Evolutionary conservation across 1,139 yeast genomes (phyloP), one percentile per base, ranked within the genome.

Genomic region (Diutina scorzettiae): DNA sequence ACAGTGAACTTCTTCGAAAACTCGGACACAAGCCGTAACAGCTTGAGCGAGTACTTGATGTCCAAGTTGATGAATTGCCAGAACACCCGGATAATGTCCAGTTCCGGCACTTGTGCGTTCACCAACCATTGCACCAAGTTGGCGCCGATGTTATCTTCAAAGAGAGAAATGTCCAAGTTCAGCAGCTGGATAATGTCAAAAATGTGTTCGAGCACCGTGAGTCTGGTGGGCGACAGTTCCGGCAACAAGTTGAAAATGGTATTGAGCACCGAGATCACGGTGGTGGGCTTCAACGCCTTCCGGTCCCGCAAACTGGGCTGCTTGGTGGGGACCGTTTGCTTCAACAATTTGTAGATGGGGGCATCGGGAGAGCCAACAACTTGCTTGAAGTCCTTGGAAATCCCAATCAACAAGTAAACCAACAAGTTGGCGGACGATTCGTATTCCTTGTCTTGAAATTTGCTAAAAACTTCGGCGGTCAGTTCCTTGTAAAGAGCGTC

Each of bases 291-390:
- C 48, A 69, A 64, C 39, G 71, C 59, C 52, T 60, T 66, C 57
- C 73, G 65, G 55, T 69, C 74, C 58, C 73, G 65, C 52, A 69
- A 61, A 29, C 69, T 58, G 39, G 69, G 67, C 48, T 62, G 65
- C 48, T 62, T 59, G 33, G 52, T 49, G 42, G 73, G 73, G 43
- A 59, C 63, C 40, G 61, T 51, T 43, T 57, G 61, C 20, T 60
- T 50, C 47, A 69, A 60, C 43, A 56, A 57, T 37, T 56, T 49
- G 41, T 64, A 51, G 44, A 69, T 53, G 36, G 55, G 51, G 16
- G 67, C 57, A 36, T 57, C 52, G 49, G 47, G 56, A 50, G 53
- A 56, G 46, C 64, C 59, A 20, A 60, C 60, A 25, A 50, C 48
- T 39, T 56, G 60, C 36, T 58, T 51, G 31, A 58, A 48, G 14